These are phyloP conservation scores for Spatholobus suberectus DNA, from an alignment of 306 rosid species.

Conservation along the genomic window DNA sequence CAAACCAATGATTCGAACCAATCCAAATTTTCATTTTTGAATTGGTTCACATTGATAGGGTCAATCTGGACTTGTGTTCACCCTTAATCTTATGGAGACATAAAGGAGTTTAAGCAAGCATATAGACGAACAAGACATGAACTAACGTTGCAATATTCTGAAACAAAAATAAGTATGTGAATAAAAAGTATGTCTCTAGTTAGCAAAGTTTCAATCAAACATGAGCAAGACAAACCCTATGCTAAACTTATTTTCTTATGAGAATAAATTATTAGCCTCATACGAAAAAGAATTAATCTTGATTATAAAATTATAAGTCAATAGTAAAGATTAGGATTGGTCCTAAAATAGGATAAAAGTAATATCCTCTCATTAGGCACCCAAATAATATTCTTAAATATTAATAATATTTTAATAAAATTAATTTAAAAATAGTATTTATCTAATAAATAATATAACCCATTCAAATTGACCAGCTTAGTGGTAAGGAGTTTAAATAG, in stretches of 20 bases:
- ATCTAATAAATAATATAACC: no score
- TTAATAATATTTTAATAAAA: no score
- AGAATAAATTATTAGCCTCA: no score
- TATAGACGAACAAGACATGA: not conserved
- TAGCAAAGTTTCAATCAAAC: not conserved
- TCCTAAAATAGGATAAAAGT: not conserved
- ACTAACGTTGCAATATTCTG: not conserved
- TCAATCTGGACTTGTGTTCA: no score
- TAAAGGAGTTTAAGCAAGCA: not conserved
- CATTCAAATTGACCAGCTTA: no score
- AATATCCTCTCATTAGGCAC: not conserved
- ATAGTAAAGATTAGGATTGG: not conserved
- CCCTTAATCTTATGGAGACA: slow-evolving; percentile 11
- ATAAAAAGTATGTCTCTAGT: not conserved
- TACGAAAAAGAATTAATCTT: not conserved
- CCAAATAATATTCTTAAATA: not conserved
- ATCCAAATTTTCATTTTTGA: no score
- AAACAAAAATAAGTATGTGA: not conserved
- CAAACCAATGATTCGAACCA: no score
- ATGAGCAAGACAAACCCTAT: not conserved
- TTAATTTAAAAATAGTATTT: no score
- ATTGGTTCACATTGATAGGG: no score
- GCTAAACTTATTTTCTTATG: not conserved
- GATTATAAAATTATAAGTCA: not conserved
- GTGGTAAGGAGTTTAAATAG: no score